Conservation (phyloP, 495 filamentous ascomycete species). For the Aspergillus egyptiacus region DNA sequence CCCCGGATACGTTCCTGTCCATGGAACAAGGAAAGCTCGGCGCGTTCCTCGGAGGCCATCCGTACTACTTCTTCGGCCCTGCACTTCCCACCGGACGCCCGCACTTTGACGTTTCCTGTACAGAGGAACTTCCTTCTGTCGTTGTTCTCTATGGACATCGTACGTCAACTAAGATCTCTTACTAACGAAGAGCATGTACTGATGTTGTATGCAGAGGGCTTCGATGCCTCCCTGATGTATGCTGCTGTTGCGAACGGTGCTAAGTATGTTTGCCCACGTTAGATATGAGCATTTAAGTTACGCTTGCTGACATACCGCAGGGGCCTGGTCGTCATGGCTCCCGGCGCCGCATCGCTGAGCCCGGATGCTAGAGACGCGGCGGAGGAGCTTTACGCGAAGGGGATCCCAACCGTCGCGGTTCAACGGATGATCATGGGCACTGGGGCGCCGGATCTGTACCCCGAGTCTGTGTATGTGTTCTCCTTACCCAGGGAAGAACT, state of each 20-base stretch:
- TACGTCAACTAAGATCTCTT: background rate
- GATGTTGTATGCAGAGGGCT: background rate
- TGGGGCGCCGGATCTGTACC: background rate
- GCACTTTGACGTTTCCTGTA: background rate
- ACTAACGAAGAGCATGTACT: background rate
- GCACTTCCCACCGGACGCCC: background rate
- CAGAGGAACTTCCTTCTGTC: background rate
- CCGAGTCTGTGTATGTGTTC: background rate
- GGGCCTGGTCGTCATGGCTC: background rate
- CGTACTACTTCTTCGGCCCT: conserved; percentile 1
- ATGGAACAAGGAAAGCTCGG: background rate
- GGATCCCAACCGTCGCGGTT: background rate
- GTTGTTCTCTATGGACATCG: conserved; percentile 3
- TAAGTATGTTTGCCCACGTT: background rate
- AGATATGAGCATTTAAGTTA: no score
- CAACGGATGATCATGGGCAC: background rate
- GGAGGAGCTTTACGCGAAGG: background rate
- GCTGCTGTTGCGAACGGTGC: conserved; percentile 1
- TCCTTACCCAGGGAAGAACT: background rate
- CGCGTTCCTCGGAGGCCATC: conserved; percentile 2
- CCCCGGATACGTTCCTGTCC: background rate
- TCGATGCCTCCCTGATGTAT: conserved; percentile 1
- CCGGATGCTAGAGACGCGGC: background rate
- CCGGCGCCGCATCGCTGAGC: background rate
- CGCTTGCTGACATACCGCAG: background rate